These are phyloP conservation scores for Tetradesmus lagerheimii DNA, from an alignment of 139 green algal species.

Conservation along the genomic window DNA sequence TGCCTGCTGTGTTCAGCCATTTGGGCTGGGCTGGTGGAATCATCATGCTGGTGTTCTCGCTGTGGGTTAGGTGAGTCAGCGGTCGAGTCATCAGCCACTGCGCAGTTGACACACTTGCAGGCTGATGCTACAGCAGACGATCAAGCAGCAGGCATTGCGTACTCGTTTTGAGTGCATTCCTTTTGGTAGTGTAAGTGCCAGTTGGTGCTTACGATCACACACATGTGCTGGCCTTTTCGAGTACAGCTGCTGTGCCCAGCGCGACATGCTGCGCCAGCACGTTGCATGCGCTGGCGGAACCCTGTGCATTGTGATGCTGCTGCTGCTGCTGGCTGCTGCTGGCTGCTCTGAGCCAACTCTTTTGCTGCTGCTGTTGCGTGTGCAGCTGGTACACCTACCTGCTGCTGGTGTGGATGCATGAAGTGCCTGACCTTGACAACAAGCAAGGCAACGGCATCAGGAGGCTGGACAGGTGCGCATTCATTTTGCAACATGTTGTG, in stretches of 20 bases:
- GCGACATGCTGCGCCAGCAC: no score
- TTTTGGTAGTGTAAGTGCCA: no score
- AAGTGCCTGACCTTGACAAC: constrained; percentile 37
- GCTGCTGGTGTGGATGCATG: constrained; percentile 52
- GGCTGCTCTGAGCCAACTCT: no score
- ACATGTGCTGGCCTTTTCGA: no score
- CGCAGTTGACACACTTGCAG: background rate
- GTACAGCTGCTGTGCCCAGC: no score
- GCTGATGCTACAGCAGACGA: no score
- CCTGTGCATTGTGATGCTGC: no score
- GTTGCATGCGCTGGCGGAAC: no score
- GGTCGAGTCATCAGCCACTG: background rate
- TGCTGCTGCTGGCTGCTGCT: background rate
- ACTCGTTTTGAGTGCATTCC: no score
- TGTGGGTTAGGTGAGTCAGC: constrained; percentile 42
- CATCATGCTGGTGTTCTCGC: constrained; percentile 52
- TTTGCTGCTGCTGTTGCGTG: constrained; percentile 4
- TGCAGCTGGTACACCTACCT: constrained; percentile 52
- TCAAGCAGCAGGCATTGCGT: no score
- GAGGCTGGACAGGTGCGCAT: constrained; percentile 18
- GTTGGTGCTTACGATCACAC: no score
- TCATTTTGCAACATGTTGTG: background rate
- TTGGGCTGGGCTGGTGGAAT: constrained; percentile 62
- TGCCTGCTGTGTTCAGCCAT: constrained; percentile 61
- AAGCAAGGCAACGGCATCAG: constrained; percentile 27